A percentile compares a stretch with the other conserved stretches of the same genome.
These are phyloP conservation scores for Fusarium tricinctum DNA, from an alignment of 2,329 filamentous ascomycete species.

Conservation along the genomic window DNA sequence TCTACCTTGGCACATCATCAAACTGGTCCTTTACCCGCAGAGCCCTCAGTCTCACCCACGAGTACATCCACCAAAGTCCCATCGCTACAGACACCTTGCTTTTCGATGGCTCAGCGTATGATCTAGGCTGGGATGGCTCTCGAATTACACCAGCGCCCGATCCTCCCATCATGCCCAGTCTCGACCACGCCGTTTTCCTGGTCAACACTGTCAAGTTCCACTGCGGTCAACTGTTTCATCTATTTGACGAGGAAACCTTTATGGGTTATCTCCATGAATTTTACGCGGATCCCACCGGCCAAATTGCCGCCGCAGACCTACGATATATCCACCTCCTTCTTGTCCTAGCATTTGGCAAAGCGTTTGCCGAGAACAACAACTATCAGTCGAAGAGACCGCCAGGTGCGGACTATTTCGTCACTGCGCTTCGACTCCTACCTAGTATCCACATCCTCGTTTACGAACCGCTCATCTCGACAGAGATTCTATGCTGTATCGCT, in stretches of 20 bases:
- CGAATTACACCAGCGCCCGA: conserved; percentile 47
- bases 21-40: conserved; percentile 69
- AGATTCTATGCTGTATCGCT: conserved; percentile 65
- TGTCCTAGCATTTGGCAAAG: conserved; percentile 69
- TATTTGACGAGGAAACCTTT: conserved; percentile 68
- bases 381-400: conserved; percentile 57
- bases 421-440: conserved; percentile 60
- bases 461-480: conserved; percentile 61
- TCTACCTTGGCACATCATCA: conserved; percentile 68
- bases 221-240: conserved; percentile 66
- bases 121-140: conserved; percentile 64
- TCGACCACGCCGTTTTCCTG: conserved; percentile 66
- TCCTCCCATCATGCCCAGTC: conserved; percentile 57
- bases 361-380: conserved; percentile 59
- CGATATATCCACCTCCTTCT: conserved; percentile 69
- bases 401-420: conserved; percentile 62
- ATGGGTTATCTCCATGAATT: conserved; percentile 55
- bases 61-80: conserved; percentile 60
- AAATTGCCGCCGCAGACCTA: conserved; percentile 48
- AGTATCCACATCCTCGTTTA: conserved; percentile 57
- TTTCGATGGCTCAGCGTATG: conserved; percentile 66
- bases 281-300: conserved; percentile 44
- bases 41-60: conserved; percentile 63
- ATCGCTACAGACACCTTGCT: conserved; percentile 60
- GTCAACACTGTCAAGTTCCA: conserved; percentile 71